These are phyloP conservation scores for Pestalotiopsis sp. DNA, from an alignment of 2,329 filamentous ascomycete species.

Conservation along the genomic window DNA sequence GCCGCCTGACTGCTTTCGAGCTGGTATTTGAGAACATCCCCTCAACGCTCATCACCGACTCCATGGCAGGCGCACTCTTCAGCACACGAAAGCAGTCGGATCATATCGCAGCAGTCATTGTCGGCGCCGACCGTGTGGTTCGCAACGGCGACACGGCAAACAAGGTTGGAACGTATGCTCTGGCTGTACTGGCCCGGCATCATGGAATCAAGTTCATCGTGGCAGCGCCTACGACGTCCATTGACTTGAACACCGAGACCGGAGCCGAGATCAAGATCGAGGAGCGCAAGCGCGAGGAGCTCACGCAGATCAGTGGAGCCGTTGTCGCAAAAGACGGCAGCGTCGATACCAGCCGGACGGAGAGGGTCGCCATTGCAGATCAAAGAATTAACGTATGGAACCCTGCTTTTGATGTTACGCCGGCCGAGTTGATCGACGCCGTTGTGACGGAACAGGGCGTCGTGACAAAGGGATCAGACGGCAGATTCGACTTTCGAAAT, in stretches of 20 bases:
- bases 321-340: conserved; percentile 64
- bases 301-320: conserved; percentile 83
- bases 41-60: conserved; percentile 90
- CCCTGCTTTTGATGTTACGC: conserved; percentile 94
- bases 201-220: conserved; percentile 95
- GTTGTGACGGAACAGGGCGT: conserved; percentile 93
- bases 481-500: conserved; percentile 66
- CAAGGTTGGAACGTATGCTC: conserved; percentile 94
- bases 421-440: conserved; percentile 84
- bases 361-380: conserved; percentile 78
- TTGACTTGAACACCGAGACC: conserved; percentile 79
- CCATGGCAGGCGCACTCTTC: conserved; percentile 91
- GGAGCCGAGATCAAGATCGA: conserved; percentile 88
- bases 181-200: conserved; percentile 86
- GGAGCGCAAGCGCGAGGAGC: conserved; percentile 78
- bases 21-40: conserved; percentile 93
- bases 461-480: conserved; percentile 74
- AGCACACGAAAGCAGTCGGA: conserved; percentile 60
- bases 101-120: conserved; percentile 83
- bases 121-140: conserved; percentile 92
- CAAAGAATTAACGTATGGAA: conserved; percentile 90
- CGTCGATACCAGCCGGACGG: conserved; percentile 64
- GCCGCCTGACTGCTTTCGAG: conserved; percentile 91
- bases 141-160: conserved; percentile 98
- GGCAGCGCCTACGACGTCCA: conserved; percentile 90